phyloP scores from a whole-genome alignment of 2,329 filamentous ascomycete genomes.

The Arthrobotrys sphaeroides region DNA sequence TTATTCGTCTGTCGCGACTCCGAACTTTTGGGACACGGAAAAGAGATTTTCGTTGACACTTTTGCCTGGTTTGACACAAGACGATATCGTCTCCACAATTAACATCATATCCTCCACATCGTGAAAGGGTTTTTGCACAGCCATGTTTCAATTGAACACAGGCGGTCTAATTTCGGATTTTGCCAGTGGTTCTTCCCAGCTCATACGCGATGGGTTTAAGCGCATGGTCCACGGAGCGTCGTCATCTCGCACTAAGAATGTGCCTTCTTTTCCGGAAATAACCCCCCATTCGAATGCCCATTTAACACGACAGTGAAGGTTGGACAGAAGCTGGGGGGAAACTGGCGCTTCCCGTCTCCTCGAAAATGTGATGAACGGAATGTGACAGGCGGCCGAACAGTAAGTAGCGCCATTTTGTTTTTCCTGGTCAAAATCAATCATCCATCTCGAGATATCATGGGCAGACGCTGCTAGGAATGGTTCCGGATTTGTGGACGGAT shows the following conservation, averaged over 20 bases:
- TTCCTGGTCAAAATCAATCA: neutral
- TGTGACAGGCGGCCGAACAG: conserved; percentile 1
- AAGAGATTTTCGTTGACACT: neutral
- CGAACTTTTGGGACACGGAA: conserved; percentile 16
- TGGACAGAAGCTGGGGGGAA: neutral
- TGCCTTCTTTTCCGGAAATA: conserved; percentile 39
- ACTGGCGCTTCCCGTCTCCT: conserved; percentile 22
- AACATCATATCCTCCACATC: conserved; percentile 10
- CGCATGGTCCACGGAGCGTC: conserved; percentile 46
- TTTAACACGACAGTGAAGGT: neutral
- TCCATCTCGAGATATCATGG: conserved; percentile 2
- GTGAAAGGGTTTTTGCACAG: conserved; percentile 29
- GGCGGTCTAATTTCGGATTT: conserved; percentile 49
- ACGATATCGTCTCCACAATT: conserved; percentile 11
- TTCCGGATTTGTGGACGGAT: conserved; percentile 38
- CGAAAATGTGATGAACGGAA: conserved; percentile 3
- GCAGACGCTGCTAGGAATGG: conserved; percentile 7
- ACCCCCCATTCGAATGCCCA: conserved; percentile 5
- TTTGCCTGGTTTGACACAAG: neutral
- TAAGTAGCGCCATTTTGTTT: conserved; percentile 23
- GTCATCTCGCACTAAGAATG: conserved; percentile 38
- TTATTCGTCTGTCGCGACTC: conserved; percentile 54
- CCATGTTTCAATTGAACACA: conserved; percentile 46
- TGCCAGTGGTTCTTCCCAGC: conserved; percentile 17
- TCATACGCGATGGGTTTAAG: conserved; percentile 50